Base-by-base conservation (phyloP, 139 green algal genomes). In the Volvox reticuliferus region DNA sequence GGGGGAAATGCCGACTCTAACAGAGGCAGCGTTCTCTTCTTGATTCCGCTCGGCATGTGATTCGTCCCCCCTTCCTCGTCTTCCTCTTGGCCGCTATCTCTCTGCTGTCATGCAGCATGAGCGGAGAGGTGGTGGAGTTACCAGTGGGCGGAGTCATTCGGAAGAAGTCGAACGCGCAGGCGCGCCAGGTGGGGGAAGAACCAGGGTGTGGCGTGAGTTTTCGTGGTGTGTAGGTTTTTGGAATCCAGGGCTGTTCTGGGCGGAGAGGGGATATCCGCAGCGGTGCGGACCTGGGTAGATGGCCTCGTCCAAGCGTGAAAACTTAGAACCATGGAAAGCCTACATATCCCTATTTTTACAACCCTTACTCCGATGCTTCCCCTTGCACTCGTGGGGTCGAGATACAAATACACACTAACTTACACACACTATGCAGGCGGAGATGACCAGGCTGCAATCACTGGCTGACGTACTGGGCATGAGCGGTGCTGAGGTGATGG, bases 61-160 rank as follows among this genome's bases (percentile, higher is more conserved):
- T 79, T 79, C 69, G 69, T 33, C n/a, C 76, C 32, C 5, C 76
- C 32, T 20, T 62, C n/a, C 76, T 20, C n/a, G 16, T 33, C 76
- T 33, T 6, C 9, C 76, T 55, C 5, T 16, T 13, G 13, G 1
- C 50, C 33, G 62, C 62, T 69, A 17, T 2, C 65, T 24, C 12
- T 73, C 65, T 28, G 65, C 65, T 73, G 21, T 28, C 65, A 24
- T 97, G 96, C 92, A 97, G 94, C 95, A 97, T 98, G 95, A 94
- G 91, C 17, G 97, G 98, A 37, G 97, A 99, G 68, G 96, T 98
- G 33, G 94, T 98, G 35, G 94, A 96, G 86, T 95, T 99, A 78
- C 97, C 98, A 35, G 99, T 99, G 95, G 98, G 98, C 37, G 95
- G 96, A 2, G 92, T 97, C 71, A 94, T 96, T 76, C 92, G 94